These are phyloP conservation scores for Alternaria dauci DNA, from an alignment of 2,329 filamentous ascomycete genomes.

Conservation along the genomic window DNA sequence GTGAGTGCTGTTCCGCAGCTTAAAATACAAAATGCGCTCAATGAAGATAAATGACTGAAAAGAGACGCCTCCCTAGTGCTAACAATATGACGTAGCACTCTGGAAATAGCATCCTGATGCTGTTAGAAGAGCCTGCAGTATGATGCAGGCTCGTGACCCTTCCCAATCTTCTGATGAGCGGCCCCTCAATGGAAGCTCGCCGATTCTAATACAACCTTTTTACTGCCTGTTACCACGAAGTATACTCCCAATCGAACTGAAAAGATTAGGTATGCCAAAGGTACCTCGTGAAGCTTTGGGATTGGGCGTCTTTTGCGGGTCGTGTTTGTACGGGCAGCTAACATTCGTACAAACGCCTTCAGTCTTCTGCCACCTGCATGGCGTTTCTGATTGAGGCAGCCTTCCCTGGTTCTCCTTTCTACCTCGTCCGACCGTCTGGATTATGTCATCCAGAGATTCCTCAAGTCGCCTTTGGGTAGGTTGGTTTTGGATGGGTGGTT, in stretches of 20 bases:
- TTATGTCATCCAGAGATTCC: background rate
- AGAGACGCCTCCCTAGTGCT: background rate
- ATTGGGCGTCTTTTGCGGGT: background rate
- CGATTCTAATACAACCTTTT: background rate
- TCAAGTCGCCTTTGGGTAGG: background rate
- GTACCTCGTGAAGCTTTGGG: background rate
- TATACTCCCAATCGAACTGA: background rate
- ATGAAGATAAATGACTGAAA: background rate
- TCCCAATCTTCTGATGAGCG: background rate
- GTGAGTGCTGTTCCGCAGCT: background rate
- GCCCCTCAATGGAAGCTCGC: background rate
- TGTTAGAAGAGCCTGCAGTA: background rate
- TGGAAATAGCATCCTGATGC: background rate
- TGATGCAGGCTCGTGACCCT: too few species aligned
- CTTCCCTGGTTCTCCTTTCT: background rate
- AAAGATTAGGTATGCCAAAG: background rate
- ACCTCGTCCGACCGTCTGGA: background rate
- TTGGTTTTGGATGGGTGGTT: background rate
- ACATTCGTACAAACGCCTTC: background rate
- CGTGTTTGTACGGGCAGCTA: background rate
- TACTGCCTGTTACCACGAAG: background rate
- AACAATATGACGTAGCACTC: background rate
- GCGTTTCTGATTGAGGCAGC: background rate
- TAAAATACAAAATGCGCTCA: background rate
- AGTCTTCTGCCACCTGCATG: background rate